Evolutionary conservation across 805 yeast species (phyloP).

Genomic region (Kodamaea jinghongensis): DNA sequence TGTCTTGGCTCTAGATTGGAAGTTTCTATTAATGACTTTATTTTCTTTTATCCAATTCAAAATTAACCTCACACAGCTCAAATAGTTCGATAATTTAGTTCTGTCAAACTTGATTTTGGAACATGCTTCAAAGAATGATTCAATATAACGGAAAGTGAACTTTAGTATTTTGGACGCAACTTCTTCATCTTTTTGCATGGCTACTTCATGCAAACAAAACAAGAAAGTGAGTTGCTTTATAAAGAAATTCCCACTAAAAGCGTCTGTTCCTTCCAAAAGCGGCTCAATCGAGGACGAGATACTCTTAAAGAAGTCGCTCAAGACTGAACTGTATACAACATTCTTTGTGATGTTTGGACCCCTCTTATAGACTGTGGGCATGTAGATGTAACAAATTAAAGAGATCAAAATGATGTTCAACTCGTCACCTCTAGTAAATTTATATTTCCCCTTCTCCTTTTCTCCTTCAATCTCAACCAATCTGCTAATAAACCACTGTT

Average conservation of each 20-base stretch:
- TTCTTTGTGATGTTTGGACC: constrained; percentile 22
- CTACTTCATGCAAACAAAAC: constrained; percentile 19
- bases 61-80: constrained; percentile 39
- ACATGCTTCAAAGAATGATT: constrained; percentile 14
- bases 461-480: constrained; percentile 19
- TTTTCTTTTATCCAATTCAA: constrained; percentile 58
- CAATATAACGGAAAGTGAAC: constrained; percentile 22
- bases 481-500: constrained; percentile 31
- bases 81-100: constrained; percentile 9
- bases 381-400: constrained; percentile 42
- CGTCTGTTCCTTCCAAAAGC: constrained; percentile 9
- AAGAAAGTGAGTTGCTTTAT: constrained; percentile 25
- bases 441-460: constrained; percentile 6
- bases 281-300: constrained; percentile 11
- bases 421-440: constrained; percentile 12
- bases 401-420: constrained; percentile 26
- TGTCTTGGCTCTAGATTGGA: constrained; percentile 12
- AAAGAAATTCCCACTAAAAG: constrained; percentile 14
- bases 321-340: constrained; percentile 22
- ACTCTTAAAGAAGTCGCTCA: constrained; percentile 21
- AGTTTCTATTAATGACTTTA: constrained; percentile 22
- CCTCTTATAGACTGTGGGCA: constrained; percentile 32
- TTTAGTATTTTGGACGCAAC: constrained; percentile 11
- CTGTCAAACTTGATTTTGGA: constrained; percentile 1
- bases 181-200: constrained; percentile 10